Base-by-base conservation (phyloP, 306 rosid species). In the Castanea mollissima region DNA sequence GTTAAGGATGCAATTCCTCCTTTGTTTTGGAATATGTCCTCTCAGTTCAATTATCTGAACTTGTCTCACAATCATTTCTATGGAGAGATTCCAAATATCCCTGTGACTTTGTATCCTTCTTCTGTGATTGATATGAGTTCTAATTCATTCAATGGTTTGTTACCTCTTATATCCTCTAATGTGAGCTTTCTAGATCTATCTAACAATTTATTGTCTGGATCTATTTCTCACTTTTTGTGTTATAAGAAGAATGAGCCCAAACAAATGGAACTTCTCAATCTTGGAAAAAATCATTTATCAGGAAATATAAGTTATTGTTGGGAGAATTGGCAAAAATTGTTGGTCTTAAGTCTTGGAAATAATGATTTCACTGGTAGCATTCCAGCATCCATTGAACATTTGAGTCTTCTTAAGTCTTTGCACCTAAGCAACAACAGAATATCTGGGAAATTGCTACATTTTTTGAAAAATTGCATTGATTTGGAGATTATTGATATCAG, bases 271-370 rank as follows among this genome's bases (percentile, higher is more conserved):
- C 29, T 2, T 68, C 31, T 82, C 3, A 81, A 75, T 62, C 55
- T 85, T 10, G 54, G 74, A 3, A 31, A 46, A 49, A 85, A 85
- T 59, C 73, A 10, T 18, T 44, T 81, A 32, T 70, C n/a, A 1
- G 82, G 84, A 25, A 4, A 13, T 25, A 70, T 82, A 63, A 23
- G 59, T 0, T 18, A 85, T 21, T 85, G 86, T 76, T 79, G 83
- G 84, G 19, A 1, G 1, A 5, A 14, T 52, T 18, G 20, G 32
- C 0, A 0, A 1, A 38, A 2, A 13, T 69, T 29, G 13, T 2
- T 0, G 4, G 7, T 5, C 0, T 9, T 79, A 12, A 58, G 52
- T 62, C 74, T 86, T 55, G 73, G 13, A 21, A 13, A 70, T 3
- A 82, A 86, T 69, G 62, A 76, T 13, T 73, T 87, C 3, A 64